phyloP scores from a whole-genome alignment of 176 grass and related monocot species.

The Ensete ventricosum region DNA sequence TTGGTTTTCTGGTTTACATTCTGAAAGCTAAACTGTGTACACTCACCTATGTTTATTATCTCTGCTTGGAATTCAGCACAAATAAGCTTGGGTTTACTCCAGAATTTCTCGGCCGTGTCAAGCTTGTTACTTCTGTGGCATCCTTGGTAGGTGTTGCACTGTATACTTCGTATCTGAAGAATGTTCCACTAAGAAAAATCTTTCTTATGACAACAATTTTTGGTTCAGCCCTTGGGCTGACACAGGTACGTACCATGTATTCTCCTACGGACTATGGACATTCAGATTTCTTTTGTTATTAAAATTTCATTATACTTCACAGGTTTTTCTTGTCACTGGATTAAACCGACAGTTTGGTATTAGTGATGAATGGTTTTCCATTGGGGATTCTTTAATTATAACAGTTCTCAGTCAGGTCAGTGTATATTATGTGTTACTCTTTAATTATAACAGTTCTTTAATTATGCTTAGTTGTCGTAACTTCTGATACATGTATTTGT shows the following conservation, averaged over 20 bases:
- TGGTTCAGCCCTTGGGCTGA: conserved; percentile 84
- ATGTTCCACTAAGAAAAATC: conserved; percentile 77
- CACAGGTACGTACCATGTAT: conserved; percentile 46
- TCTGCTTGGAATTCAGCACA: conserved; percentile 59
- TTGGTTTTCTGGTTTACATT: conserved; percentile 19
- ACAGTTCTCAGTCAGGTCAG: conserved; percentile 87
- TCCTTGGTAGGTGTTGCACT: conserved; percentile 79
- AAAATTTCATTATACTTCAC: conserved; percentile 18
- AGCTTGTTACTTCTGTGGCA: conserved; percentile 78
- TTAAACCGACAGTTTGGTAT: conserved; percentile 65
- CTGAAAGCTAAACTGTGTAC: neutral
- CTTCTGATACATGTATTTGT: neutral
- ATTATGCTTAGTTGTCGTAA: neutral
- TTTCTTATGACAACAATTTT: conserved; percentile 66
- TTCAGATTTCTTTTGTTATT: conserved; percentile 11
- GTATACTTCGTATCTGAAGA: conserved; percentile 78
- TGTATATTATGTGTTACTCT: neutral
- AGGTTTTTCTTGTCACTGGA: conserved; percentile 87
- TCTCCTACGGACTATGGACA: conserved; percentile 6
- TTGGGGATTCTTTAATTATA: conserved; percentile 92
- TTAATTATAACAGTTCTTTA: conserved; percentile 84
- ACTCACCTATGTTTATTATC: conserved; percentile 20
- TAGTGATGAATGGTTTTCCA: conserved; percentile 90
- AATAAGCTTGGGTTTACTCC: conserved; percentile 92
- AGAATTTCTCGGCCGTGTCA: conserved; percentile 91